Percentiles rank a stretch among this genome's conserved stretches.
phyloP scores from a whole-genome alignment of 2,329 filamentous ascomycete genomes.

The Verruconis gallopava region DNA sequence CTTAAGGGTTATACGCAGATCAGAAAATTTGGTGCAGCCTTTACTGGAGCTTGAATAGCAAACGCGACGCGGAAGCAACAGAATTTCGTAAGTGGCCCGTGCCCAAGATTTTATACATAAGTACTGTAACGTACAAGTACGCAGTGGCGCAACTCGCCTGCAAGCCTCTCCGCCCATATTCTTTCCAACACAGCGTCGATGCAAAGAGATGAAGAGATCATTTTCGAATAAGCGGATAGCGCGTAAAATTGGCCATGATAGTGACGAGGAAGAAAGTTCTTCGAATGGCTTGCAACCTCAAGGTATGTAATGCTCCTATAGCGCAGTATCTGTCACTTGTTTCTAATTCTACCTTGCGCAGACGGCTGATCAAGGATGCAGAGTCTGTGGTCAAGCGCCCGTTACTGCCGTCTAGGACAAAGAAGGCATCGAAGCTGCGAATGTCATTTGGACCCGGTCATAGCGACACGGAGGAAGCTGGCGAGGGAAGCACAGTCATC shows the following conservation, averaged over 20 bases:
- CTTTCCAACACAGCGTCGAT: too few relatives aligned
- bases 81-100: too few relatives aligned
- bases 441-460: conserved; percentile 62
- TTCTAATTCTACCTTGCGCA: conserved; percentile 9
- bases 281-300: conserved; percentile 22
- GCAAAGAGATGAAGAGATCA: conserved; percentile 44
- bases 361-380: conserved; percentile 31
- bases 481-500: conserved; percentile 38
- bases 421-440: conserved; percentile 62
- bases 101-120: too few relatives aligned
- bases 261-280: conserved; percentile 39
- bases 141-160: too few relatives aligned
- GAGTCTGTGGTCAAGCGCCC: conserved; percentile 42
- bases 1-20: too few relatives aligned
- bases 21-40: too few relatives aligned
- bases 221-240: conserved; percentile 51
- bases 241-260: conserved; percentile 62
- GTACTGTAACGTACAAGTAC: too few relatives aligned
- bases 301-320: conserved; percentile 16
- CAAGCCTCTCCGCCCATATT: too few relatives aligned
- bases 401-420: conserved; percentile 32
- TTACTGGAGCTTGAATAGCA: too few relatives aligned
- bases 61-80: too few relatives aligned
- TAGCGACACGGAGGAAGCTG: conserved; percentile 40
- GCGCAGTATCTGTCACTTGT: too few relatives aligned